These are phyloP conservation scores for Fusarium neocosmosporiellum DNA, from an alignment of 2,329 filamentous ascomycete species.

Conservation along the genomic window DNA sequence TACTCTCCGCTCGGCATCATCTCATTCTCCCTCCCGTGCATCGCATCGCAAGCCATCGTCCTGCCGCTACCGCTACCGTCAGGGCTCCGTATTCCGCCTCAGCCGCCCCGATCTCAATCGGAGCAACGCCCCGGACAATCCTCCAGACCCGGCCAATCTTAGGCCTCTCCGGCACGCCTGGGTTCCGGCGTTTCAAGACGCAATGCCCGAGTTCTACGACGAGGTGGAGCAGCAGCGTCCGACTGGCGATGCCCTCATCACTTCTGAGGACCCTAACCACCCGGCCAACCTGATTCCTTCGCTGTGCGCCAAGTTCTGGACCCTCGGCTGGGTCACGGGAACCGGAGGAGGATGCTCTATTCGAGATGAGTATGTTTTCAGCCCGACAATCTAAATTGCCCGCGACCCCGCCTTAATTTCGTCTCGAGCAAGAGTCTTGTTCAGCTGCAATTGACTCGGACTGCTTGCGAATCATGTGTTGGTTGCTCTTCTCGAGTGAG, in stretches of 20 bases:
- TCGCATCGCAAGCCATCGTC: conserved; percentile 12
- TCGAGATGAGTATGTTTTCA: conserved; percentile 65
- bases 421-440: conserved; percentile 8
- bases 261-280: conserved; percentile 79
- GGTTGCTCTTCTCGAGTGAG: conserved; percentile 13
- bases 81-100: conserved; percentile 21
- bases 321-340: conserved; percentile 91
- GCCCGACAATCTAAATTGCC: conserved; percentile 7
- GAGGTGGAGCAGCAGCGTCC: conserved; percentile 29
- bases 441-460: neutral
- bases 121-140: conserved; percentile 4
- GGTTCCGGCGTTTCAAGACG: conserved; percentile 1
- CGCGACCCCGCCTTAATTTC: conserved; percentile 28
- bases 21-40: conserved; percentile 30
- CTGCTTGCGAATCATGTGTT: neutral
- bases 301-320: conserved; percentile 96
- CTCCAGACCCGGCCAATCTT: conserved; percentile 9
- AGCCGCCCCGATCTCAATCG: conserved; percentile 22
- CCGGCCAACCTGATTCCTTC: conserved; percentile 95
- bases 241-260: conserved; percentile 58
- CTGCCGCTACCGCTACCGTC: conserved; percentile 8
- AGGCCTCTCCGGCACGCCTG: conserved; percentile 11
- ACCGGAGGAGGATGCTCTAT: conserved; percentile 87
- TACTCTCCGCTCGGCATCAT: conserved; percentile 19
- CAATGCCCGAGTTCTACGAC: conserved; percentile 24